Evolutionary conservation across 805 yeast species (phyloP).

Genomic region (Cephaloascus albidus): DNA sequence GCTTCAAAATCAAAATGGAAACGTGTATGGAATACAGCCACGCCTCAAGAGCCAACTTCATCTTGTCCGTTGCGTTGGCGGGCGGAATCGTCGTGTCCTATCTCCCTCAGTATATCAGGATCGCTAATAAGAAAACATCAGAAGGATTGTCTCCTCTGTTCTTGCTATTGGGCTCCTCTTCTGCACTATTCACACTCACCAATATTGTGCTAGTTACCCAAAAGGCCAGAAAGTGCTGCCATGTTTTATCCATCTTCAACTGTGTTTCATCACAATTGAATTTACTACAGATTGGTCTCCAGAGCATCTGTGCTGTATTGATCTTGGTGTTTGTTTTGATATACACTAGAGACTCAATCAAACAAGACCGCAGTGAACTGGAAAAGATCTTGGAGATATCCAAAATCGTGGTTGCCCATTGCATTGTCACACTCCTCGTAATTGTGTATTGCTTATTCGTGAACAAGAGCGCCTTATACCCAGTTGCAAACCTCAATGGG

Average conservation of each 20-base stretch:
- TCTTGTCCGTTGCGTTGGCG: slow-evolving; percentile 43
- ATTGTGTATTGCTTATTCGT: slow-evolving; percentile 22
- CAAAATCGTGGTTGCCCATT: slow-evolving; percentile 27
- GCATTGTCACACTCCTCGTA: slow-evolving; percentile 19
- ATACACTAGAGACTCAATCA: slow-evolving; percentile 33
- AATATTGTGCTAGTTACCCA: slow-evolving; percentile 57
- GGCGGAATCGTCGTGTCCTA: slow-evolving; percentile 64
- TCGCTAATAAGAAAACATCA: slow-evolving; percentile 48
- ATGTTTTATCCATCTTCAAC: slow-evolving; percentile 36
- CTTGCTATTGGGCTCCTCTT: slow-evolving; percentile 58
- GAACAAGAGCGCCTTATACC: slow-evolving; percentile 12
- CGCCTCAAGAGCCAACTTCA: slow-evolving; percentile 42
- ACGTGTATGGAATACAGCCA: slow-evolving; percentile 32
- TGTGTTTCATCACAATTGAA: slow-evolving; percentile 62
- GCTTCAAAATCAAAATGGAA: slow-evolving; percentile 1
- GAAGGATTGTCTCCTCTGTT: slow-evolving; percentile 75
- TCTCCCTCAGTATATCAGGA: slow-evolving; percentile 63
- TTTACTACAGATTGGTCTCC: slow-evolving; percentile 56
- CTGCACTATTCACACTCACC: slow-evolving; percentile 58
- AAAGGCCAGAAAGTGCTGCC: slow-evolving; percentile 57
- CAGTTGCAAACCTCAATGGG: slow-evolving; percentile 55
- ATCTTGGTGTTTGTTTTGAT: slow-evolving; percentile 47
- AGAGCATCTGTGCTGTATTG: slow-evolving; percentile 48
- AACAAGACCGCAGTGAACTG: slow-evolving; percentile 37
- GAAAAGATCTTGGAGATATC: slow-evolving; percentile 28